phyloP scores from a whole-genome alignment of 2,329 filamentous ascomycete species.

The Chlorencoelia australis region DNA sequence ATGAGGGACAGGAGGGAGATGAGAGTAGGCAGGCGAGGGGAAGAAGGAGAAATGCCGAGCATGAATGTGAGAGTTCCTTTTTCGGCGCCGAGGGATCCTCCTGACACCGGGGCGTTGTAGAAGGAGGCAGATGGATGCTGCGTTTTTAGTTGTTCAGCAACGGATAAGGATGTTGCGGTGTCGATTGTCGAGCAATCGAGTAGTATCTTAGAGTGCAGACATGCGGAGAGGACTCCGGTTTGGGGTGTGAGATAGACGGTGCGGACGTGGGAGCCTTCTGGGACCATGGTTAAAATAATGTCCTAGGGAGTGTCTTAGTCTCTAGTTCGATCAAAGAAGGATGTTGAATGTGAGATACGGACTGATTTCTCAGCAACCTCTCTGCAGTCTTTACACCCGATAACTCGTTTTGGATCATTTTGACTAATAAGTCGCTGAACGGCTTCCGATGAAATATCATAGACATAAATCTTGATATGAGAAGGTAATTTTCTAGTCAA shows the following conservation, averaged over 20 bases:
- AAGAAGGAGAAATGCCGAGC: constrained; percentile 25
- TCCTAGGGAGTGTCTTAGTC: too few relatives aligned
- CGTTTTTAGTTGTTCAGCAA: constrained; percentile 7
- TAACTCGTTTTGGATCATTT: constrained; percentile 29
- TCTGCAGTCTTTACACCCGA: too few relatives aligned
- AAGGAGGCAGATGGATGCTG: constrained; percentile 4
- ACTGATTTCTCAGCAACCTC: neutral
- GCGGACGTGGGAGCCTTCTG: constrained; percentile 56
- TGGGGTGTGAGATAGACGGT: constrained; percentile 41
- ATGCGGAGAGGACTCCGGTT: constrained; percentile 41
- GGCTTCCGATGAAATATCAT: neutral
- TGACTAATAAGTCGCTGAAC: neutral
- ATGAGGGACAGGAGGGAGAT: constrained; percentile 40
- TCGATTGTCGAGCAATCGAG: constrained; percentile 68
- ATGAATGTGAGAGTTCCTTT: constrained; percentile 30
- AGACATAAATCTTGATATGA: neutral
- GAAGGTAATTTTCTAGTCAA: neutral
- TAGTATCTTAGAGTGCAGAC: constrained; percentile 38
- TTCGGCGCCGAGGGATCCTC: constrained; percentile 26
- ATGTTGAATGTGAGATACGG: too few relatives aligned
- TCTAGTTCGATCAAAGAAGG: too few relatives aligned
- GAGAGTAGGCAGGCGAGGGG: constrained; percentile 33
- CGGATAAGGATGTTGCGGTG: constrained; percentile 41
- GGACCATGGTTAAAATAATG: constrained; percentile 56
- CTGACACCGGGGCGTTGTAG: constrained; percentile 28